Percentiles rank a stretch among this genome's conserved stretches.
phyloP scores from a whole-genome alignment of 768 basidiomycete genomes.

The Suillus placidus region DNA sequence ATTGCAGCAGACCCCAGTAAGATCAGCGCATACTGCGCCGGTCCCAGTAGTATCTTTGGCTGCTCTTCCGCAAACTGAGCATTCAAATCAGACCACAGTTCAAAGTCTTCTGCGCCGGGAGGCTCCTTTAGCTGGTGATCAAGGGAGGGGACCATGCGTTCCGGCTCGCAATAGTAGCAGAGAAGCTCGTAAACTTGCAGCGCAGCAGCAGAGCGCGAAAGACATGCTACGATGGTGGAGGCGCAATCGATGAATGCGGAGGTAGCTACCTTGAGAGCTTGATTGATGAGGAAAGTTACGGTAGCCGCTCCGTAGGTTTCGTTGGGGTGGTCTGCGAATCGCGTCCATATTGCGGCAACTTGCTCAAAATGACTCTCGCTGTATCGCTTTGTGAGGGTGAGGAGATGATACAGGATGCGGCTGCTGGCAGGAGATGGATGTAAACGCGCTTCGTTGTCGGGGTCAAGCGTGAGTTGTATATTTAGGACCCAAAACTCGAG shows the following conservation, averaged over 20 bases:
- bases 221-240: conserved; percentile 78
- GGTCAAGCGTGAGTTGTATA: conserved; percentile 60
- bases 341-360: conserved; percentile 76
- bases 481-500: conserved; percentile 84
- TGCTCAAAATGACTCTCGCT: conserved; percentile 77
- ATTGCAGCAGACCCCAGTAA: conserved; percentile 79
- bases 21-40: conserved; percentile 87
- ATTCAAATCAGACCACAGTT: conserved; percentile 80
- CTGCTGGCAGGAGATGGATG: conserved; percentile 50
- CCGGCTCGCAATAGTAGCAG: conserved; percentile 83
- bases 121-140: conserved; percentile 66
- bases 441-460: conserved; percentile 46
- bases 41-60: conserved; percentile 70
- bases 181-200: conserved; percentile 78
- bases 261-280: conserved; percentile 83
- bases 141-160: conserved; percentile 77
- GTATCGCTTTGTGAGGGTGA: conserved; percentile 80
- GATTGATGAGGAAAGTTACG: conserved; percentile 82
- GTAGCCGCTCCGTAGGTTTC: conserved; percentile 78
- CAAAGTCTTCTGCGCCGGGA: conserved; percentile 67
- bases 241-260: conserved; percentile 78
- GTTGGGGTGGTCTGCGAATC: conserved; percentile 71
- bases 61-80: conserved; percentile 69
- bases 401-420: conserved; percentile 74
- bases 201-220: conserved; percentile 77